These are phyloP conservation scores for Populus ilicifolia DNA, from an alignment of 345 rosid genomes.

Conservation along the genomic window DNA sequence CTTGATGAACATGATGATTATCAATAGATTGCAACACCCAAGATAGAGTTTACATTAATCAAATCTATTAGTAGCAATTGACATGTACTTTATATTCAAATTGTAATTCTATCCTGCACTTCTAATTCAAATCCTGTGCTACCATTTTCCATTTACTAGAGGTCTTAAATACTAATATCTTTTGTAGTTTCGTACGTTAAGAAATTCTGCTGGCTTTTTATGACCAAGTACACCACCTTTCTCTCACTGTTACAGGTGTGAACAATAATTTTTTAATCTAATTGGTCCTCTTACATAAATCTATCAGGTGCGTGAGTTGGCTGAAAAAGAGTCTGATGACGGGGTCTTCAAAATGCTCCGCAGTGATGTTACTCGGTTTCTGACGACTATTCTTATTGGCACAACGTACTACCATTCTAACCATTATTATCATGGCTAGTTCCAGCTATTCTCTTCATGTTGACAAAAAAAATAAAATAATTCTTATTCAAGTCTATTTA, in stretches of 20 bases:
- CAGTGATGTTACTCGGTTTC: constrained; percentile 93
- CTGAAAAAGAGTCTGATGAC: constrained; percentile 90
- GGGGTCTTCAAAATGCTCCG: constrained; percentile 97
- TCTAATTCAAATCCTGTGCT: neutral
- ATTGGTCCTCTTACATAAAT: constrained; percentile 24
- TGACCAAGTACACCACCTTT: neutral
- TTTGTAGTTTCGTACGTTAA: neutral
- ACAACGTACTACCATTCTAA: constrained; percentile 64
- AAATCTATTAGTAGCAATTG: too few species aligned
- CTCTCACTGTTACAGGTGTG: neutral
- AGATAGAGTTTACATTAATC: too few species aligned
- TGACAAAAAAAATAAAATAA: constrained; percentile 8
- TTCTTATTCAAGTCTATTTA: constrained; percentile 37
- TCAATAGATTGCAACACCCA: neutral
- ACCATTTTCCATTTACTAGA: neutral
- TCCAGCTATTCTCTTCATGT: constrained; percentile 20
- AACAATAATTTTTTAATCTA: neutral
- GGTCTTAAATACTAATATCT: neutral
- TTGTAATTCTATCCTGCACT: neutral
- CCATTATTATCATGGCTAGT: constrained; percentile 16
- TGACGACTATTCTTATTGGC: constrained; percentile 98
- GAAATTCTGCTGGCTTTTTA: neutral
- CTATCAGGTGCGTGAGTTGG: constrained; percentile 85
- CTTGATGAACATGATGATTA: too few species aligned
- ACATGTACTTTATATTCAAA: too few species aligned